A percentile compares a stretch with the other conserved stretches of the same genome.
These are phyloP conservation scores for Colletotrichum sp. DNA, from an alignment of 2,329 filamentous ascomycete genomes.

Conservation along the genomic window DNA sequence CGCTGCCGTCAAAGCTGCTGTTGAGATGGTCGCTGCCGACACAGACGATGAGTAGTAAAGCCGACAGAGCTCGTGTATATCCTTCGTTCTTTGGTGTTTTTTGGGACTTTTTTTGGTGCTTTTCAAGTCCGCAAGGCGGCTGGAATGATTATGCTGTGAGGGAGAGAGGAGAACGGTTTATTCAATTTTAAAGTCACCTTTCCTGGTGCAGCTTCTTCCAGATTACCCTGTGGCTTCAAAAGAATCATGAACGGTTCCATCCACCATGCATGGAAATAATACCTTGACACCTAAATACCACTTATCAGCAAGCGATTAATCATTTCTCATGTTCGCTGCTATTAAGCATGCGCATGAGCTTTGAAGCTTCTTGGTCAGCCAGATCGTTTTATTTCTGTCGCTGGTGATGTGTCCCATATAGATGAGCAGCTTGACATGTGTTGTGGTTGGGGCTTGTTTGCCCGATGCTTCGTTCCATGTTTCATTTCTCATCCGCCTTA, in stretches of 20 bases:
- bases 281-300: not conserved
- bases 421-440: too few relatives aligned
- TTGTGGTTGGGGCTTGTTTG: too few relatives aligned
- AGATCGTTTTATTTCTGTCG: not conserved
- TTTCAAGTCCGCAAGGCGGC: not conserved
- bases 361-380: not conserved
- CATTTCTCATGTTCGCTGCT: not conserved
- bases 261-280: not conserved
- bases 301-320: not conserved
- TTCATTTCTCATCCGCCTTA: too few relatives aligned
- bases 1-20: not conserved
- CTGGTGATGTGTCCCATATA: too few relatives aligned
- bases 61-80: not conserved
- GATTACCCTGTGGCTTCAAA: not conserved
- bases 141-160: not conserved
- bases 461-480: too few relatives aligned
- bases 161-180: not conserved
- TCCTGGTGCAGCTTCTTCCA: not conserved
- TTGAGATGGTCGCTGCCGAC: not conserved
- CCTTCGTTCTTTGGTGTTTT: not conserved
- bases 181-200: not conserved
- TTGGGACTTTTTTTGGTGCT: not conserved
- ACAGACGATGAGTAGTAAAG: not conserved
- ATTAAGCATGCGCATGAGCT: not conserved
- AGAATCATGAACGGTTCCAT: not conserved